Conservation (phyloP, 2,329 filamentous ascomycete genomes). For the Cercospora nicotianae region DNA sequence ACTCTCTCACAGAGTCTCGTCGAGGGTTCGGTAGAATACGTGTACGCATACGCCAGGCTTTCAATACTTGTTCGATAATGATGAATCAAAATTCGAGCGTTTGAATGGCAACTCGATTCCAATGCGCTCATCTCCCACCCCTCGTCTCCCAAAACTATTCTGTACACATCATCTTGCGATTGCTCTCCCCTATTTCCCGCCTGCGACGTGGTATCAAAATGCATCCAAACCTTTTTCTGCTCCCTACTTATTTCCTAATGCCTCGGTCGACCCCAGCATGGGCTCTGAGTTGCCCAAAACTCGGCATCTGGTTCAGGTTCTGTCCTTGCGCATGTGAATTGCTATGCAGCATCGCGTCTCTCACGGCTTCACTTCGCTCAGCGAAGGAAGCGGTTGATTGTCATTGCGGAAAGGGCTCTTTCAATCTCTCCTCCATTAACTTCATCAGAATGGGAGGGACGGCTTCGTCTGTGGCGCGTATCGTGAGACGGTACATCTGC, state of each 20-base stretch:
- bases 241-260: neutral
- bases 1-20: neutral
- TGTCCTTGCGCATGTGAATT: slow-evolving; percentile 4
- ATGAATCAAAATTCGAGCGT: neutral
- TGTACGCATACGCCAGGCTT: neutral
- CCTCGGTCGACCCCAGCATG: neutral
- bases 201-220: slow-evolving; percentile 1
- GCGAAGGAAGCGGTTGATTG: slow-evolving; percentile 14
- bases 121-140: neutral
- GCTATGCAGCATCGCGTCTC: slow-evolving; percentile 8
- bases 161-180: neutral
- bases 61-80: neutral
- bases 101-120: neutral
- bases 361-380: slow-evolving; percentile 12
- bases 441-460: slow-evolving; percentile 79
- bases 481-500: slow-evolving; percentile 92
- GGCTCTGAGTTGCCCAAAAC: slow-evolving; percentile 11
- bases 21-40: neutral
- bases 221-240: neutral
- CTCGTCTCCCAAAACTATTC: neutral
- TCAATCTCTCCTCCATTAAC: slow-evolving; percentile 81
- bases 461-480: slow-evolving; percentile 87
- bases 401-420: slow-evolving; percentile 44
- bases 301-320: slow-evolving; percentile 10
- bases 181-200: neutral